Base-by-base conservation (phyloP, 352 stramenopile genomes). In the Phytophthora crassamura region DNA sequence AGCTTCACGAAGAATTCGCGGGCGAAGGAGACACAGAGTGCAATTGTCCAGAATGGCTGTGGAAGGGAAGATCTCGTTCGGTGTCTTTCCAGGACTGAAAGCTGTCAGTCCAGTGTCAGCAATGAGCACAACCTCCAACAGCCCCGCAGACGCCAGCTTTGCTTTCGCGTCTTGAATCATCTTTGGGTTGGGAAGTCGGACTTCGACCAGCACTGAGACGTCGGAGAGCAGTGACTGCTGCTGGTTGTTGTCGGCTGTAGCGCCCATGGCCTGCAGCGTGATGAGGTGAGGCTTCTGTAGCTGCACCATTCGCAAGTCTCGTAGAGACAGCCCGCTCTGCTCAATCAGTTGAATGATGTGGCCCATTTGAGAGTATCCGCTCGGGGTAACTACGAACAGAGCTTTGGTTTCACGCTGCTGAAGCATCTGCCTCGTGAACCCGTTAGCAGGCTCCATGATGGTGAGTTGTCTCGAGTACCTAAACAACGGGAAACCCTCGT, bases 391-490 rank as follows among this genome's bases (percentile, higher is more conserved):
- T n/a, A 92, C 52, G 34, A 89, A 72, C 5, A 85, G 47, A 32
- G 67, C 64, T 47, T 78, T 86, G 35, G 48, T 60, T 36, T 74
- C 66, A 51, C 75, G 66, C 14, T 69, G 69, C 33, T 65, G 55
- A 12, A 88, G 38, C 30, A 64, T 62, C 7, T 69, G 64, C 14
- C 72, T 67, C 7, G 84, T 93, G 64, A 81, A 87, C 34, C 88
- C 80, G 59, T 94, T 94, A 8, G 83, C 86, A 14, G 80, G 56
- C 5, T 87, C 84, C 28, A 93, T 38, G 22, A 94, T 78, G 9
- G 76, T 80, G 36, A 94, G 76, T 41, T 92, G 81, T 22, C 83
- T 78, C 6, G 86, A 94, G 47, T 92, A 94, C n/a, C 80, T 91
- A 41, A 1, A 25, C 25, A 7, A 28, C 28, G 12, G 22, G 22